Evolutionary conservation across 208 protist genomes (phyloP).

Genomic region (Trypanosoma scelopori): DNA sequence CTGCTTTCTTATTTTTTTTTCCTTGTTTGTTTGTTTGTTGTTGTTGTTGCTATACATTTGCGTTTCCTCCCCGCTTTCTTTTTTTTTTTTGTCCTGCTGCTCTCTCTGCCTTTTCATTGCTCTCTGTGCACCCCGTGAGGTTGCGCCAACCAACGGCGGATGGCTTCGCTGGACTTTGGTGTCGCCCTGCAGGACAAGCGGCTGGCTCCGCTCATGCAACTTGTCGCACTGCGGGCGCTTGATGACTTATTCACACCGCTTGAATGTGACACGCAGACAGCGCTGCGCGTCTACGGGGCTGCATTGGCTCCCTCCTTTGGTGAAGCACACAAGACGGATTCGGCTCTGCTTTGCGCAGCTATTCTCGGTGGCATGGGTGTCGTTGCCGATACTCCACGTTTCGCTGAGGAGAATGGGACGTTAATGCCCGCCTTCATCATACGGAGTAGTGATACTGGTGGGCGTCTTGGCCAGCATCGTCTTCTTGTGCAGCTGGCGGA

Average conservation of each 20-base stretch:
- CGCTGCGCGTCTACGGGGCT: conserved; percentile 1
- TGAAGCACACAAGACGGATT: not conserved
- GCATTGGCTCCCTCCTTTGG: conserved; percentile 6
- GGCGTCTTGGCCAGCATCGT: conserved; percentile 9
- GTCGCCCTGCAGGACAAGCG: conserved; percentile 10
- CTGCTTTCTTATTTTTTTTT: too few relatives aligned
- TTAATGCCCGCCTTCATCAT: conserved; percentile 17
- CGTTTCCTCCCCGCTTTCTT: not conserved
- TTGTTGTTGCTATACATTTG: not conserved
- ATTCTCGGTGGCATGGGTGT: conserved; percentile 3
- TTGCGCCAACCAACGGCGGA: not conserved
- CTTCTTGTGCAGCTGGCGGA: not conserved
- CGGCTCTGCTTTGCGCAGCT: not conserved
- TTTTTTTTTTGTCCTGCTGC: not conserved
- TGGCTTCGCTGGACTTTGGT: conserved; percentile 11
- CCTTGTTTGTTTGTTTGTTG: not conserved
- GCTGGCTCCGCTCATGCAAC: conserved; percentile 3
- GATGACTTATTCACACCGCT: conserved; percentile 2
- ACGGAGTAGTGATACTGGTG: conserved; percentile 6
- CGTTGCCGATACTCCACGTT: not conserved
- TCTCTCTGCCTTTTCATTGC: not conserved
- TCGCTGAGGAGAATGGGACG: not conserved
- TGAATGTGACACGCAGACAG: not conserved
- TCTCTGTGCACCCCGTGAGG: too few relatives aligned
- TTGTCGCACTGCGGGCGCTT: conserved; percentile 2